Percentiles rank a stretch among this genome's conserved stretches.
Conservation (phyloP, 768 basidiomycete species). For the Tricholomella constricta region DNA sequence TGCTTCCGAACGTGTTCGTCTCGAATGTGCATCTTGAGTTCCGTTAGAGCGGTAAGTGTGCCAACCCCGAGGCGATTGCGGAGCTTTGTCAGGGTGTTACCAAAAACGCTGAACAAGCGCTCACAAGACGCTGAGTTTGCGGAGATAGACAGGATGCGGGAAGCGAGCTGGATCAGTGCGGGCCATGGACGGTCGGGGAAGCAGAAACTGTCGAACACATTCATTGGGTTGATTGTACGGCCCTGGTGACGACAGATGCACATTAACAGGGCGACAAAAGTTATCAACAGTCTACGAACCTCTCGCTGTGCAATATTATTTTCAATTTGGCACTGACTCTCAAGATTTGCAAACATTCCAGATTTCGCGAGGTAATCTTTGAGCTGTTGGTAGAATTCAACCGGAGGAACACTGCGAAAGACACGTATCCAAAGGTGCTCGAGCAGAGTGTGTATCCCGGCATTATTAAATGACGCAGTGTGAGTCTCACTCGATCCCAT, state of each 20-base stretch:
- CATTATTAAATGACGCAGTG: no score
- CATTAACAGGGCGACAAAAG: no score
- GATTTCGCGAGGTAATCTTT: slow-evolving; percentile 5
- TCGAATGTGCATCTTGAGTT: slow-evolving; percentile 31
- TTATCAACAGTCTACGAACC: no score
- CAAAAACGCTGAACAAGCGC: slow-evolving; percentile 31
- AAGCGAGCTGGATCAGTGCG: slow-evolving; percentile 20
- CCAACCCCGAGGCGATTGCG: slow-evolving; percentile 22
- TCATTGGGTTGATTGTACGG: slow-evolving; percentile 13
- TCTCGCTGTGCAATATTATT: slow-evolving; percentile 1
- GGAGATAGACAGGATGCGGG: slow-evolving; percentile 22
- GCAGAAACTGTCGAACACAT: slow-evolving; percentile 10
- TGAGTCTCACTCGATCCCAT: no score
- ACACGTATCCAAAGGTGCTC: no score
- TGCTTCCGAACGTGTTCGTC: slow-evolving; percentile 19
- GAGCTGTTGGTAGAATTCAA: slow-evolving; percentile 3
- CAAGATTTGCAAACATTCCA: slow-evolving; percentile 4
- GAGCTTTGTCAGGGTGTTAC: slow-evolving; percentile 29
- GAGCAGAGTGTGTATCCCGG: no score
- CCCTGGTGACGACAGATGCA: no score
- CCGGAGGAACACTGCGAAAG: no score
- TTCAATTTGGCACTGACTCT: slow-evolving; percentile 1
- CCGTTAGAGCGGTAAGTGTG: slow-evolving; percentile 21
- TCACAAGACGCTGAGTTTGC: slow-evolving; percentile 34
- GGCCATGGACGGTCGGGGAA: slow-evolving; percentile 11